A percentile compares a stretch with the other conserved stretches of the same genome.
Evolutionary conservation across 805 yeast genomes (phyloP).

Genomic region (Metschnikowia sp.): DNA sequence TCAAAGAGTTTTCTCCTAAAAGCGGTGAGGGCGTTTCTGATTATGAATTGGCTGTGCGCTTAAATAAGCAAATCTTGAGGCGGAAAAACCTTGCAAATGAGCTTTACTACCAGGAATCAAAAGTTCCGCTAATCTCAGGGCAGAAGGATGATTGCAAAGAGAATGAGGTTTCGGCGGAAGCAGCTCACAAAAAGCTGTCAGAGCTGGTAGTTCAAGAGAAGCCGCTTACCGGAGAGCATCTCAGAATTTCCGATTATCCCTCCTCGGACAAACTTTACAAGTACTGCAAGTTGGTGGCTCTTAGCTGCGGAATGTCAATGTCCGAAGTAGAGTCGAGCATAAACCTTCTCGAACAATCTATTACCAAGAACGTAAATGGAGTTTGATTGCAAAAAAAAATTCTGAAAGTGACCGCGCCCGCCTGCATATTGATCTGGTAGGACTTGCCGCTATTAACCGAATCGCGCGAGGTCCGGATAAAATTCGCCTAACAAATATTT

Average conservation of each 20-base stretch:
- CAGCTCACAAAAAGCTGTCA: too few relatives aligned
- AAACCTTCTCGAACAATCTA: constrained; percentile 40
- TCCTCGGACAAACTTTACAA: constrained; percentile 34
- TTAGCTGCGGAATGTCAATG: constrained; percentile 42
- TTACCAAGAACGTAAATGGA: constrained; percentile 22
- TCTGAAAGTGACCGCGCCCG: too few relatives aligned
- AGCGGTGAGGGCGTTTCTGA: constrained; percentile 3
- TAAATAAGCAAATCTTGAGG: constrained; percentile 27
- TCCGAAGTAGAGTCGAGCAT: constrained; percentile 40
- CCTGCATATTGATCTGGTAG: too few relatives aligned
- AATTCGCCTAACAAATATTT: constrained; percentile 1
- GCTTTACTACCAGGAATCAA: constrained; percentile 20
- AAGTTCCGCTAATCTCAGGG: constrained; percentile 19
- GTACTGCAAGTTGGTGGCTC: constrained; percentile 38
- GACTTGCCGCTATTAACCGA: constrained; percentile 16
- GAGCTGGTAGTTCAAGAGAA: too few relatives aligned
- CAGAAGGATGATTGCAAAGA: constrained; percentile 20
- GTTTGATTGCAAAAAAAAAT: not conserved
- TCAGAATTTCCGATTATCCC: constrained; percentile 18
- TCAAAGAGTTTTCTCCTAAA: not conserved
- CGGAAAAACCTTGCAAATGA: constrained; percentile 17
- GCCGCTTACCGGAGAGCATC: too few relatives aligned
- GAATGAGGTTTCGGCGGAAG: constrained; percentile 2
- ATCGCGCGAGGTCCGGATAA: not conserved
- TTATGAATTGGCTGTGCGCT: constrained; percentile 23